Evolutionary conservation across 2,329 filamentous ascomycete genomes (phyloP), one percentile per base, ranked within the genome.

Genomic region (Didymella arachidicola): DNA sequence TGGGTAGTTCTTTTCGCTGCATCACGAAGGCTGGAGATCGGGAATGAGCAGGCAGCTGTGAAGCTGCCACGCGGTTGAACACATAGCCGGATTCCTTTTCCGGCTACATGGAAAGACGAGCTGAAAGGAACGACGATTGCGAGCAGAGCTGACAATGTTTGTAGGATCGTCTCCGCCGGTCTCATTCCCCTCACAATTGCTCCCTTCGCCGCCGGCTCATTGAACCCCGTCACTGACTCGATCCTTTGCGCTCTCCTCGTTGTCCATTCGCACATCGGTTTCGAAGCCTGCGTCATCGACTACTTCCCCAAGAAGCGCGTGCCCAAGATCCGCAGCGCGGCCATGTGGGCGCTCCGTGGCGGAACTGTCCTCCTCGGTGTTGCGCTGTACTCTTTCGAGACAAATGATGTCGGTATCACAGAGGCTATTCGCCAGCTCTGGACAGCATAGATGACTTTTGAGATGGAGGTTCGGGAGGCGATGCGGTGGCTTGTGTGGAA

Each of bases 301-400:
- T 99, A 99, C 82, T 84, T 99, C 71, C 94, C 94, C 67, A 80
- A 79, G 65, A 84, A 84, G 75, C 84, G 87, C 70, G 84, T 90
- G 67, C 91, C 93, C 49, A 86, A 84, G 66, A 79, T 86, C 60
- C 86, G 87, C 76, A 88, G 86, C 74, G 53, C 82, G n/a, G 83
- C 88, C 76, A 86, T 85, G 78, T 98, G 93, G 93, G 82, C 84
- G 36, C 86, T 98, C 63, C 93, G 93, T 73, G 80, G 84, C 44
- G 88, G 86, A 60, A 97, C 96, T 11, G 83, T 94, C 58, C 82
- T 92, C 51, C 91, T 93, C 63, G 93, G 91, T 49, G 84, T 97
- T 66, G 93, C 93, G 57, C 84, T 98, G 73, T 99, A 99, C 81
- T 94, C 98, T 80, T 98, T 98, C 72, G 95, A 99, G 88, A 99